phyloP scores from a whole-genome alignment of 1,284 basidiomycete genomes.

The Rhodotorula mucilaginosa region DNA sequence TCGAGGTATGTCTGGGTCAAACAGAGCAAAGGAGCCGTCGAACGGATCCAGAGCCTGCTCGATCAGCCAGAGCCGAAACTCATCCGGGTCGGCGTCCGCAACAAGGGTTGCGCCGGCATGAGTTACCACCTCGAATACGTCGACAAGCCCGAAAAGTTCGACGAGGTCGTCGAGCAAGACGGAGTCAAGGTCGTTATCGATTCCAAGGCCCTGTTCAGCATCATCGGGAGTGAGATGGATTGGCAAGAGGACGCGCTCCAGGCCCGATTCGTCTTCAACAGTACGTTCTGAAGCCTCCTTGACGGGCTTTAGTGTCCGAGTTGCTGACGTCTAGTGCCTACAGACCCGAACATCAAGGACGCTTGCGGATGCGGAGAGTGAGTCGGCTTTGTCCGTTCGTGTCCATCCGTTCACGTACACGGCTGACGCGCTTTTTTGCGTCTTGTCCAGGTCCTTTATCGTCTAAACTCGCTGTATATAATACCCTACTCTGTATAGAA shows the following conservation, averaged over 20 bases:
- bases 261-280: constrained; percentile 91
- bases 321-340: not conserved
- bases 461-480: constrained; percentile 16
- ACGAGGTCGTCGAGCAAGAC: constrained; percentile 96
- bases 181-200: constrained; percentile 93
- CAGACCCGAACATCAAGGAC: constrained; percentile 62
- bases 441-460: constrained; percentile 29
- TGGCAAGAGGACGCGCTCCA: constrained; percentile 91
- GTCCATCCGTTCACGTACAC: not conserved
- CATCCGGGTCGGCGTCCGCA: constrained; percentile 90
- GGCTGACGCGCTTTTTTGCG: not conserved
- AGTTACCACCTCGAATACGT: constrained; percentile 98
- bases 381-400: constrained; percentile 5
- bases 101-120: constrained; percentile 98
- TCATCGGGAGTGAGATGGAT: constrained; percentile 98
- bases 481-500: not conserved
- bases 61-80: constrained; percentile 80
- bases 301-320: no score
- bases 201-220: constrained; percentile 93
- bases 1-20: not conserved
- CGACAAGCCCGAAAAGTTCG: constrained; percentile 82
- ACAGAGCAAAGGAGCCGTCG: constrained; percentile 78
- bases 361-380: constrained; percentile 91
- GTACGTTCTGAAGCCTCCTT: constrained; percentile 55
- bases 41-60: constrained; percentile 66